Evolutionary conservation across 805 yeast genomes (phyloP).

Genomic region (Candida jianshihensis): DNA sequence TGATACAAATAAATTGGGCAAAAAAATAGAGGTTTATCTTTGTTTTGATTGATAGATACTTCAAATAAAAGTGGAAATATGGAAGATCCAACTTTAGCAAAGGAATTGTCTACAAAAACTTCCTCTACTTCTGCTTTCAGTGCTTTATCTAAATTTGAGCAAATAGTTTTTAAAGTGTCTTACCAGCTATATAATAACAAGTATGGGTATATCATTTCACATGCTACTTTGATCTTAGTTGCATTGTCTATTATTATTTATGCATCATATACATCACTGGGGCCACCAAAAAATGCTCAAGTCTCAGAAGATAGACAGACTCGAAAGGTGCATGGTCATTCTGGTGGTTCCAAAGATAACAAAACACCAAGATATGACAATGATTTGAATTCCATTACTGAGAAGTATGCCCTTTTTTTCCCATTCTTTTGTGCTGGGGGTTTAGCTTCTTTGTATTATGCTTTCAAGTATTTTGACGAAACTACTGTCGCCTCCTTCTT

Average conservation of each 20-base stretch:
- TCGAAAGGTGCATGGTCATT: not conserved
- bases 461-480: constrained; percentile 26
- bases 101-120: too few species aligned
- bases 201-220: not conserved
- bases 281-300: constrained; percentile 9
- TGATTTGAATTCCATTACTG: constrained; percentile 5
- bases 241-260: not conserved
- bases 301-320: not conserved
- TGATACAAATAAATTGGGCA: too few species aligned
- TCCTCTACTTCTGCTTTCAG: too few species aligned
- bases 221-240: not conserved
- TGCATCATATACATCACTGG: constrained; percentile 25
- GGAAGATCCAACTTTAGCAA: too few species aligned
- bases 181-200: not conserved
- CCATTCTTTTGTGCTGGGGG: constrained; percentile 38
- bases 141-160: not conserved
- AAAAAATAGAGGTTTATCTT: too few species aligned
- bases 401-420: constrained; percentile 30
- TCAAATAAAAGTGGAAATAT: not conserved
- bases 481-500: constrained; percentile 27
- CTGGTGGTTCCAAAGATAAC: not conserved
- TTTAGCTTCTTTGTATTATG: constrained; percentile 33
- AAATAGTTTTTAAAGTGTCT: not conserved
- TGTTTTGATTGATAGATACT: not conserved
- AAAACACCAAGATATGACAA: not conserved